Percentiles rank a stretch among this genome's conserved stretches.
These are phyloP conservation scores for Cladosporium cucumerinum DNA, from an alignment of 2,329 filamentous ascomycete species.

Conservation along the genomic window DNA sequence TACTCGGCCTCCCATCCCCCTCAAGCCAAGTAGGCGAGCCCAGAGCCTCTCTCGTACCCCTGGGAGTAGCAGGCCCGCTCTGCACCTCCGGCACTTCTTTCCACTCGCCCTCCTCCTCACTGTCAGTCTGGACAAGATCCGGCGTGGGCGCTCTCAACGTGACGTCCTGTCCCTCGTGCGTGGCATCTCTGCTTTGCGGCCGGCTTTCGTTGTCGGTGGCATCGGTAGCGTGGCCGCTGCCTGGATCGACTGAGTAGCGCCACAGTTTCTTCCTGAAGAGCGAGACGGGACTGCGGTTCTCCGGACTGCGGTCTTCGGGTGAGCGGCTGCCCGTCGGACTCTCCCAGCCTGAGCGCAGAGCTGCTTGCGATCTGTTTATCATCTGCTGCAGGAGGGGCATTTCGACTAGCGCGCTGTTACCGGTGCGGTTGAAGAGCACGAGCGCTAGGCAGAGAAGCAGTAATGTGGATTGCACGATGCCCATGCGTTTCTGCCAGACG, in stretches of 20 bases:
- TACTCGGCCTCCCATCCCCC: not conserved
- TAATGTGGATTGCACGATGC: slow-evolving; percentile 84
- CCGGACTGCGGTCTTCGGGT: slow-evolving; percentile 26
- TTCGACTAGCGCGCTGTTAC: slow-evolving; percentile 35
- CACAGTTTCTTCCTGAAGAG: slow-evolving; percentile 32
- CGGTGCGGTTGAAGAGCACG: slow-evolving; percentile 66
- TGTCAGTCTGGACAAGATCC: slow-evolving; percentile 17
- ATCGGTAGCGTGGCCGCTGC: slow-evolving; percentile 11
- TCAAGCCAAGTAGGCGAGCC: slow-evolving; percentile 5
- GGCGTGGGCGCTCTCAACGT: slow-evolving; percentile 35
- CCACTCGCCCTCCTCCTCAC: slow-evolving; percentile 22
- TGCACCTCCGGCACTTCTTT: slow-evolving; percentile 32
- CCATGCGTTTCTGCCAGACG: slow-evolving; percentile 79
- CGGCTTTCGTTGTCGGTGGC: slow-evolving; percentile 33
- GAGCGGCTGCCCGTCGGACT: slow-evolving; percentile 34
- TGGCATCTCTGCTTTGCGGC: slow-evolving; percentile 16
- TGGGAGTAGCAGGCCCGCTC: slow-evolving; percentile 44
- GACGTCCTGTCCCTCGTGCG: slow-evolving; percentile 22
- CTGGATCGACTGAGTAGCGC: not conserved
- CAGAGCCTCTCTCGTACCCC: slow-evolving; percentile 37
- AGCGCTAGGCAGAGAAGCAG: slow-evolving; percentile 82
- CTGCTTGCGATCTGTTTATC: slow-evolving; percentile 34
- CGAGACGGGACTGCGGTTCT: slow-evolving; percentile 30
- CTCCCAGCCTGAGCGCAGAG: slow-evolving; percentile 33
- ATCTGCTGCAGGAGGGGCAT: slow-evolving; percentile 47